Conservation (phyloP, 495 filamentous ascomycete species). For the Recurvomyces mirabilis region DNA sequence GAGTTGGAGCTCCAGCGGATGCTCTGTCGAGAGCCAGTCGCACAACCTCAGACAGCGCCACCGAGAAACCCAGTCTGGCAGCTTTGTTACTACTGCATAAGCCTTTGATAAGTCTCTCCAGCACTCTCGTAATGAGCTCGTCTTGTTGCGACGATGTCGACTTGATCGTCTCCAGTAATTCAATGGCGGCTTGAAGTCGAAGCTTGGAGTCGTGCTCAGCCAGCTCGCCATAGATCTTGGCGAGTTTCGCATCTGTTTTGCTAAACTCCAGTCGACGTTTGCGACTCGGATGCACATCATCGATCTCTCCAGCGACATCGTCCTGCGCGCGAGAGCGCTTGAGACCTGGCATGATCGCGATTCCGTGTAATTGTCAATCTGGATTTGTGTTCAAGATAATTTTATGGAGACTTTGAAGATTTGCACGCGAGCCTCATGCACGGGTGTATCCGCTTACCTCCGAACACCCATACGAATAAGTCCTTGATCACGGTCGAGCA, state of each 20-base stretch:
- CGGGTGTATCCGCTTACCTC: too few relatives aligned
- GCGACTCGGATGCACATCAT: conserved; percentile 11
- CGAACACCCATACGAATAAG: too few relatives aligned
- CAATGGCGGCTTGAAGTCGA: conserved; percentile 33
- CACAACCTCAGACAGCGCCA: conserved; percentile 76
- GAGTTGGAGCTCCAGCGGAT: neutral
- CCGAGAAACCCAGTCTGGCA: conserved; percentile 78
- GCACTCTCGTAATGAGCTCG: conserved; percentile 25
- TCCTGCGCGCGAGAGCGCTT: neutral
- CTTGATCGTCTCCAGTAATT: conserved; percentile 31
- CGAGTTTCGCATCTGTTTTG: conserved; percentile 20
- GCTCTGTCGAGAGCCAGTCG: conserved; percentile 35
- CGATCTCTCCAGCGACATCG: neutral
- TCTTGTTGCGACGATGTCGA: conserved; percentile 16
- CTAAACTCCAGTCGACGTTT: conserved; percentile 18
- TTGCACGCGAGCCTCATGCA: too few relatives aligned
- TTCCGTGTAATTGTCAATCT: neutral
- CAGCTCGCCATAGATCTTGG: conserved; percentile 22
- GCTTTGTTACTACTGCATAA: conserved; percentile 84
- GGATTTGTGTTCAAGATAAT: too few relatives aligned
- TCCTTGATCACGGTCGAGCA: too few relatives aligned
- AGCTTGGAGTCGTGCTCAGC: conserved; percentile 31
- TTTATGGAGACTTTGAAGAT: too few relatives aligned
- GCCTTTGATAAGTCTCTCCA: conserved; percentile 67
- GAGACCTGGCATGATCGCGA: conserved; percentile 2